phyloP scores from a whole-genome alignment of 1,139 yeast species.

The Debaryomycetaceae sp. region DNA sequence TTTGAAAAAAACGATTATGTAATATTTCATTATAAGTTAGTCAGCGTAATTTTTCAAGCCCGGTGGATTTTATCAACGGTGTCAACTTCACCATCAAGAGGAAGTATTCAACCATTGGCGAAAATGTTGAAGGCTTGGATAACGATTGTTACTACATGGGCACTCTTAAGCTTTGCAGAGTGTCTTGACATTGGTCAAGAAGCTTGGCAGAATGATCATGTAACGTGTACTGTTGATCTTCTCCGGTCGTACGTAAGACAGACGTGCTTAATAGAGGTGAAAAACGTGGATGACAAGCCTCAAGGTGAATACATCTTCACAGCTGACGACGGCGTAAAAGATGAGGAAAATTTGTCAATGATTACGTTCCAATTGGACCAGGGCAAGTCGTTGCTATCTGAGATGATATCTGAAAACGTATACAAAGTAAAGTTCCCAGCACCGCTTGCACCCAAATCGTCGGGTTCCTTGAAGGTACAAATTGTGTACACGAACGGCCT shows the following conservation, averaged over 20 bases:
- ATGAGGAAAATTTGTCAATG: slow-evolving; percentile 47
- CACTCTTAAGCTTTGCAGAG: background rate
- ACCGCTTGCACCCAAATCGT: slow-evolving; percentile 65
- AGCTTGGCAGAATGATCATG: slow-evolving; percentile 46
- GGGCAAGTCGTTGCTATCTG: slow-evolving; percentile 27
- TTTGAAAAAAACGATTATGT: background rate
- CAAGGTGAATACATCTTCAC: slow-evolving; percentile 53
- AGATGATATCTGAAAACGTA: slow-evolving; percentile 27
- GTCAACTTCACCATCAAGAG: background rate
- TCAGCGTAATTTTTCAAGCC: background rate
- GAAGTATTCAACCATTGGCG: background rate
- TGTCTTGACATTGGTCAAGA: slow-evolving; percentile 2
- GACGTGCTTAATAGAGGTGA: slow-evolving; percentile 50
- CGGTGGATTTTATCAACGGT: slow-evolving; percentile 1
- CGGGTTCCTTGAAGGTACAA: slow-evolving; percentile 48
- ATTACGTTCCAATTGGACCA: slow-evolving; percentile 36
- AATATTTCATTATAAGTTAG: background rate
- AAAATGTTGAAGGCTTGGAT: slow-evolving; percentile 5
- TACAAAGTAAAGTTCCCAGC: slow-evolving; percentile 53
- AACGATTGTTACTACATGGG: background rate
- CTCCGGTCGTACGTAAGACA: slow-evolving; percentile 67
- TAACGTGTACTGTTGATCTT: slow-evolving; percentile 57
- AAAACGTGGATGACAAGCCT: slow-evolving; percentile 58
- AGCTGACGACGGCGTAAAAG: slow-evolving; percentile 44
- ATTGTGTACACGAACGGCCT: slow-evolving; percentile 49